Base-by-base conservation (phyloP, 306 rosid species). In the Delonix regia region DNA sequence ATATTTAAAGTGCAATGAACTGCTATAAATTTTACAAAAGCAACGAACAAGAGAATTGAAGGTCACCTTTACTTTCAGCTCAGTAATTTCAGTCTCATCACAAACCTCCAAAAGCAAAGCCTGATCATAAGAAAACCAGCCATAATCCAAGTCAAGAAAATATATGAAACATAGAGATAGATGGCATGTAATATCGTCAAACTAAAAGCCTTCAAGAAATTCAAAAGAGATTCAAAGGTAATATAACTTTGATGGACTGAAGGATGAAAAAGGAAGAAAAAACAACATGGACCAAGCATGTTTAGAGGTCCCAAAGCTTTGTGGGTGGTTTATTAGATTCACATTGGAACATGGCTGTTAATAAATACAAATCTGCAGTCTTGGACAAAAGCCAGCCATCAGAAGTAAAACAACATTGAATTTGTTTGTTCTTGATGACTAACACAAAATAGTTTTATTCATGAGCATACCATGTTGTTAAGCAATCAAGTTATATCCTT, bases 31-130 rank as follows among this genome's bases (percentile, higher is more conserved):
- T 45, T 77, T 42, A 55, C 73, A 61, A 39, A 74, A 82, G 62
- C 65, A 44, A 48, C 6, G n/a, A 51, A 53, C 21, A 71, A 80
- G 82, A 80, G 72, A 70, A 34, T 53, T 52, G 87, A 88, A 82
- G 19, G 57, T 86, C 81, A 93, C 99, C 97, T 96, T 96, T 77
- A 96, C 83, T 88, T 96, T 91, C 82, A 96, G 96, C 86, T 96
- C 99, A 83, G 99, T 97, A 56, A 96, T 78, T 71, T 96, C 90
- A 77, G 98, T 93, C 86, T 96, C 99, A n/a, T 93, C 99, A 82
- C 99, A 96, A 67, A 96, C 98, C 85, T 96, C 97, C 82, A 91
- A 90, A 80, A 96, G 75, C 86, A 96, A 85, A 49, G 91, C 99
- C 99, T 96, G 88, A 80, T 68, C 78, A 85, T 52, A 83, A 79